phyloP scores from a whole-genome alignment of 148 eudicot genomes.

The Silene latifolia region DNA sequence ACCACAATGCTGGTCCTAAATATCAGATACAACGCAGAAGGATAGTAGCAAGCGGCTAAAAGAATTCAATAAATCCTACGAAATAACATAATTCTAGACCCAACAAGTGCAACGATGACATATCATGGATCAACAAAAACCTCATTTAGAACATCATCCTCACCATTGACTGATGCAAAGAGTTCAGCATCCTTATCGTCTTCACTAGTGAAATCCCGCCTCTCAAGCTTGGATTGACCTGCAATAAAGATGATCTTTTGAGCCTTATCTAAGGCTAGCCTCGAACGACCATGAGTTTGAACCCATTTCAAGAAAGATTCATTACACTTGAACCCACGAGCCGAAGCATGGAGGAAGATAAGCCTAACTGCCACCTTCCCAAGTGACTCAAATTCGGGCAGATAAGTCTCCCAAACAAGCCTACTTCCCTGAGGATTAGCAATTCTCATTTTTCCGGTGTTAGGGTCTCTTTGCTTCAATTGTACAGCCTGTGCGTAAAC shows the following conservation, averaged over 20 bases:
- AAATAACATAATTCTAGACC: slow-evolving; percentile 17
- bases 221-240: slow-evolving; percentile 72
- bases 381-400: slow-evolving; percentile 71
- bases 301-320: slow-evolving; percentile 56
- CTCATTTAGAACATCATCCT: slow-evolving; percentile 75
- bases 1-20: slow-evolving; percentile 11
- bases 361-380: slow-evolving; percentile 86
- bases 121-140: slow-evolving; percentile 69
- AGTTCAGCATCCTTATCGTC: slow-evolving; percentile 79
- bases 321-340: slow-evolving; percentile 69
- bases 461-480: slow-evolving; percentile 72
- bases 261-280: slow-evolving; percentile 58
- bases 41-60: slow-evolving; percentile 26
- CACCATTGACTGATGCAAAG: slow-evolving; percentile 60
- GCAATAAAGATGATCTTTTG: slow-evolving; percentile 85
- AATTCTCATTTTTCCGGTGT: slow-evolving; percentile 71
- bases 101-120: slow-evolving; percentile 1
- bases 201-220: slow-evolving; percentile 56
- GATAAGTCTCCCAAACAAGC: slow-evolving; percentile 93
- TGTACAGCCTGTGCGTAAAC: slow-evolving; percentile 97
- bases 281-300: slow-evolving; percentile 42
- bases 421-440: slow-evolving; percentile 90
- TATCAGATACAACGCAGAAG: slow-evolving; percentile 4
- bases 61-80: slow-evolving; percentile 44
- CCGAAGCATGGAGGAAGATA: slow-evolving; percentile 81